Percentiles rank a stretch among this genome's conserved stretches.
Evolutionary conservation across 441 rosid species (phyloP).

Genomic region (Populus hybrid): DNA sequence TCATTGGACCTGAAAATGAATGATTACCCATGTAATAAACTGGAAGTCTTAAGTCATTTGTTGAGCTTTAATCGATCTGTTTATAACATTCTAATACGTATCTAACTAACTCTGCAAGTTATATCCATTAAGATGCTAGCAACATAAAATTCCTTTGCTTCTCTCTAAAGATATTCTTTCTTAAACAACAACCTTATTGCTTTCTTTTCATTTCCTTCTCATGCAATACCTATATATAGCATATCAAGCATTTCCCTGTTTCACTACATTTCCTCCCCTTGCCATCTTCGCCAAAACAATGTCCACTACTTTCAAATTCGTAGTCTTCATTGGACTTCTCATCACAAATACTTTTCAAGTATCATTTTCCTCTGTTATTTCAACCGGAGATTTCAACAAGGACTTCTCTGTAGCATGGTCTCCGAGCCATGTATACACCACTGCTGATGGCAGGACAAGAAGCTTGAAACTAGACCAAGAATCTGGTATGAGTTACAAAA

Average conservation of each 20-base stretch:
- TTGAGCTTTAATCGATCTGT: background rate
- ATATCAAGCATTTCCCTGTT: slow-evolving; percentile 3
- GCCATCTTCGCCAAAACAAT: slow-evolving; percentile 17
- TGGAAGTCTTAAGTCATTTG: background rate
- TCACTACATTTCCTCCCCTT: background rate
- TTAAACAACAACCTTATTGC: slow-evolving; percentile 26
- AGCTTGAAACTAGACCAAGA: slow-evolving; percentile 70
- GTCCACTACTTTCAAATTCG: slow-evolving; percentile 17
- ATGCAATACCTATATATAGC: slow-evolving; percentile 37
- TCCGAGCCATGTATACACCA: slow-evolving; percentile 64
- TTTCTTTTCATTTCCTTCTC: slow-evolving; percentile 16
- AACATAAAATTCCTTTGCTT: slow-evolving; percentile 48
- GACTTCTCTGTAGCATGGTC: slow-evolving; percentile 82
- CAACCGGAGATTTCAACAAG: slow-evolving; percentile 55
- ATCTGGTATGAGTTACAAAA: slow-evolving; percentile 45
- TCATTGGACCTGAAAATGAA: background rate
- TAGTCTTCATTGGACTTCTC: slow-evolving; percentile 23
- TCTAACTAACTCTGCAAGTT: background rate
- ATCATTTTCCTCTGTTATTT: slow-evolving; percentile 51
- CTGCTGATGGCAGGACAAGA: slow-evolving; percentile 57
- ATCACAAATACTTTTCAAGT: slow-evolving; percentile 24
- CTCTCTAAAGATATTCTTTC: slow-evolving; percentile 54
- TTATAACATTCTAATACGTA: background rate
- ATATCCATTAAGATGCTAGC: slow-evolving; percentile 4
- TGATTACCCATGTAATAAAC: background rate